Conservation (phyloP, 208 protist genomes). For the Leishmania tarentolae region DNA sequence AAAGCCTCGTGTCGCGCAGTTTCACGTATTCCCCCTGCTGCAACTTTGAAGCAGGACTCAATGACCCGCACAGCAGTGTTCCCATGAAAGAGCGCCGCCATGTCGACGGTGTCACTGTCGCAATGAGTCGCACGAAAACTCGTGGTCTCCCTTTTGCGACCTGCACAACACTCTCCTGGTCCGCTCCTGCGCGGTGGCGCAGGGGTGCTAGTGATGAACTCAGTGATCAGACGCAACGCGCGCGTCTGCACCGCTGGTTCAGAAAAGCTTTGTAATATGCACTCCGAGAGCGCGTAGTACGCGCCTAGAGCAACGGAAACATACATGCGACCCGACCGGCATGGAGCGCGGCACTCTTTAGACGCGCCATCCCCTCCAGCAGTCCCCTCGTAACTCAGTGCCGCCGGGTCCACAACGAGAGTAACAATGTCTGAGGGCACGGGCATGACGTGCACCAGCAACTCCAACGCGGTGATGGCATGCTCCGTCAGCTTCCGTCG, state of each 20-base stretch:
- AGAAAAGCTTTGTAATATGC: slow-evolving; percentile 35
- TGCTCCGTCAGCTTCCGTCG: slow-evolving; percentile 53
- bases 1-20: slow-evolving; percentile 25
- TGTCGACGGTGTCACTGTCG: background rate
- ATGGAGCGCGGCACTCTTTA: slow-evolving; percentile 3
- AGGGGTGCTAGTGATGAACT: slow-evolving; percentile 25
- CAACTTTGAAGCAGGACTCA: slow-evolving; percentile 46
- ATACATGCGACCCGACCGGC: slow-evolving; percentile 16
- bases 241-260: slow-evolving; percentile 45
- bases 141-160: background rate
- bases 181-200: background rate
- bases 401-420: slow-evolving; percentile 35
- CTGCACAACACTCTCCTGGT: background rate
- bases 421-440: slow-evolving; percentile 32
- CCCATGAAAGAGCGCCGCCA: slow-evolving; percentile 29
- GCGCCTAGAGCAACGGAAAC: slow-evolving; percentile 16
- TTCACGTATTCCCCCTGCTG: slow-evolving; percentile 42
- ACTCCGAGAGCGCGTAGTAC: slow-evolving; percentile 48
- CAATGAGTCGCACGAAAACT: background rate
- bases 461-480: slow-evolving; percentile 41
- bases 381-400: slow-evolving; percentile 7
- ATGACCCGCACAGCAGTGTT: slow-evolving; percentile 48
- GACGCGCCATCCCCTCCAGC: background rate
- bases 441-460: slow-evolving; percentile 37
- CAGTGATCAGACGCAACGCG: slow-evolving; percentile 42